Conservation (phyloP, 148 eudicot genomes). For the Pouteria glomerata region DNA sequence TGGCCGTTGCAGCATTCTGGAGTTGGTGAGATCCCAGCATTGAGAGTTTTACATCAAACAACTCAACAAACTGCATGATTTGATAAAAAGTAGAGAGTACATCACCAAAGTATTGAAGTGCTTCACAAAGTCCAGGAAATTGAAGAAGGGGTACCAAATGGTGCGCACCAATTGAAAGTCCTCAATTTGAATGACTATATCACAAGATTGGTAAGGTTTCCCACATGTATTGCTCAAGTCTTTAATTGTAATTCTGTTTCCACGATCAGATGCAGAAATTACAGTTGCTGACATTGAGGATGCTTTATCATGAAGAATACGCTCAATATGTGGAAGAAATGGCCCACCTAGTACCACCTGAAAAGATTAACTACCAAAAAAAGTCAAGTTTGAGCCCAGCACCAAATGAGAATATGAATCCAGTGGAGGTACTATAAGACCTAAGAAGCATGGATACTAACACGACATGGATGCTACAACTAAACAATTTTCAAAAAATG, state of each 20-base stretch:
- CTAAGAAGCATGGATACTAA: no score
- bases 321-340: conserved; percentile 76
- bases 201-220: conserved; percentile 61
- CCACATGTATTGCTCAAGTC: conserved; percentile 36
- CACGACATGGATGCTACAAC: no score
- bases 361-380: conserved; percentile 17
- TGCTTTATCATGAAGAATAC: conserved; percentile 75
- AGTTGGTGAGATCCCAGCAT: conserved; percentile 93
- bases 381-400: conserved; percentile 11
- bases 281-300: conserved; percentile 63
- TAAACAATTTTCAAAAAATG: no score
- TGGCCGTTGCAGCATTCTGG: conserved; percentile 89
- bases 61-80: conserved; percentile 39
- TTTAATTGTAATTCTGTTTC: conserved; percentile 55
- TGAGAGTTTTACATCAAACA: conserved; percentile 39
- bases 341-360: conserved; percentile 97
- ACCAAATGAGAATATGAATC: not conserved
- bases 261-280: conserved; percentile 62
- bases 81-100: not conserved
- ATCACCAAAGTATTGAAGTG: not conserved
- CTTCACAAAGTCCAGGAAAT: not conserved
- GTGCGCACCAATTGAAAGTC: conserved; percentile 55
- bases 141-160: not conserved
- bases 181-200: conserved; percentile 58
- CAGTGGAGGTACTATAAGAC: not conserved